A percentile compares a stretch with the other conserved stretches of the same genome.
Conservation (phyloP, 129 eudicot species). For the Heracleum sosnowskyi region DNA sequence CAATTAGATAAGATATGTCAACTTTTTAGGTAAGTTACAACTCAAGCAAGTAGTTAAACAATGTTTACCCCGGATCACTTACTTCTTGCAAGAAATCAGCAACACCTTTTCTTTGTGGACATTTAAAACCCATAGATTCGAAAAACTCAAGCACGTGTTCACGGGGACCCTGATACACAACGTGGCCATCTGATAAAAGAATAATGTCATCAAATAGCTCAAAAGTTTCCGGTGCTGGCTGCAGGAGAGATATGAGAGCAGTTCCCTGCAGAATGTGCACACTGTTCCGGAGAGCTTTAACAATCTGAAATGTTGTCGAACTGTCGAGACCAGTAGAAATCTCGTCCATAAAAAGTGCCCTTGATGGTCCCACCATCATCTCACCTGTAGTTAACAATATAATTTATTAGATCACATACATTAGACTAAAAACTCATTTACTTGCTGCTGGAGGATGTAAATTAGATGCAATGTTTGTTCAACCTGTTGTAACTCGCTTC, state of each 20-base stretch:
- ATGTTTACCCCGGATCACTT: not conserved
- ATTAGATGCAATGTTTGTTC: not conserved
- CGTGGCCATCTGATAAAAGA: conserved; percentile 56
- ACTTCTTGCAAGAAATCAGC: conserved; percentile 89
- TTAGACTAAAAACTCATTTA: not conserved
- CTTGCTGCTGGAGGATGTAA: not conserved
- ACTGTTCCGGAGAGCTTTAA: conserved; percentile 50
- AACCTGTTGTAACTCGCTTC: conserved; percentile 87
- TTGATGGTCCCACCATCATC: conserved; percentile 87
- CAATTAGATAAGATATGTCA: not conserved
- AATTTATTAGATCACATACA: not conserved
- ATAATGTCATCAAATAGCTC: conserved; percentile 68
- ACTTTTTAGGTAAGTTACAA: not conserved
- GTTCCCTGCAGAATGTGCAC: conserved; percentile 78
- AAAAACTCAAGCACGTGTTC: conserved; percentile 72
- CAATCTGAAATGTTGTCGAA: conserved; percentile 76
- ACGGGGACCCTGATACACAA: conserved; percentile 82
- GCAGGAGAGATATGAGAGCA: conserved; percentile 78
- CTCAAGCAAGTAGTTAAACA: not conserved
- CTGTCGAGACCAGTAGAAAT: conserved; percentile 93
- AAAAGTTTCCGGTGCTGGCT: conserved; percentile 91
- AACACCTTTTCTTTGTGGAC: conserved; percentile 78
- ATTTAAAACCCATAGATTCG: conserved; percentile 64
- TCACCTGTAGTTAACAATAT: conserved; percentile 40
- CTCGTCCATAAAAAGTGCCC: conserved; percentile 90